Base-by-base conservation (phyloP, 2,329 filamentous ascomycete species). In the Exutisphaerella laricina region DNA sequence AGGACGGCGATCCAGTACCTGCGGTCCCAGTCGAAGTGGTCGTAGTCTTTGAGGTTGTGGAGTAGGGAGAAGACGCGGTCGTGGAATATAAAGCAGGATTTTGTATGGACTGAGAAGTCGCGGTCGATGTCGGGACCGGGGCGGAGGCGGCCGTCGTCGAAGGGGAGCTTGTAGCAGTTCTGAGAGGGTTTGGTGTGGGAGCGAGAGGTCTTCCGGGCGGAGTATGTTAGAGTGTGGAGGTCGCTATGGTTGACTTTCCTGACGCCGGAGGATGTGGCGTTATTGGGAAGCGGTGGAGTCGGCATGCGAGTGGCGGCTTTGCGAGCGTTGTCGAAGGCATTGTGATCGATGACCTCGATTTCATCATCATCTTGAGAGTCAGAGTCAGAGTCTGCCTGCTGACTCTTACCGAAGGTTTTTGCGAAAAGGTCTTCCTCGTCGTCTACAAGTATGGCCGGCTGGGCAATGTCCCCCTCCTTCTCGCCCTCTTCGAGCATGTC, bases 1-100 rank as follows among this genome's bases (percentile, higher is more conserved):
- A 64, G 45, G 4, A 65, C 55, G 9, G 53, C 60, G 40, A 63
- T 60, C 60, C 58, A 63, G 53, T 64, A 65, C 14, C 62, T 50
- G 22, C 55, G 53, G 1, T 36, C 22, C 30, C 43, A 49, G 28
- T 22, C 41, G 33, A 46, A 40, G 18, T 26, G 16, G 8, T 32
- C 38, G 29, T 29, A 39, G 26, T 44, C 34, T 6, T 48, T 42
- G 22, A 58, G 43, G 13, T 43, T 38, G 1, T 59, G 56, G 22
- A 52, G 50, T 32, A 56, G 32, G 30, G 33, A 22, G 12, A 40
- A 26, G 16, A 48, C 51, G 18, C 48, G 50, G 12, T 42, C 14
- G 53, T 63, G 59, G 17, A 61, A 49, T 25, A 41, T 39, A 18
- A 49, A 49, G 48, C 57, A 43, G n/a, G 28, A 14, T 13, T 34